Evolutionary conservation across 768 basidiomycete genomes (phyloP).

Genomic region (Scleroderma bovista): DNA sequence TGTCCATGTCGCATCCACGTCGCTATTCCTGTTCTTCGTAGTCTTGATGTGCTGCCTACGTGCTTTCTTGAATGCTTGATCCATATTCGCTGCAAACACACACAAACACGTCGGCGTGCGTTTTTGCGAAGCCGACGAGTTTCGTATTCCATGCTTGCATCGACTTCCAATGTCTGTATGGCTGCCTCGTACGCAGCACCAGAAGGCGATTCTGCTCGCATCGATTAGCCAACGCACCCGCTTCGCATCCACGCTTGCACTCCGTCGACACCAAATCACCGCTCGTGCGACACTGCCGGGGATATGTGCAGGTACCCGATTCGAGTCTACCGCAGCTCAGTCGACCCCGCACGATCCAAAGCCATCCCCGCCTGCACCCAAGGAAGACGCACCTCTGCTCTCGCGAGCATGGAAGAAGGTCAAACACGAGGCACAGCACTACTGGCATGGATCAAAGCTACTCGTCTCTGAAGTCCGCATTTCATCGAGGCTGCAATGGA

Average conservation of each 20-base stretch:
- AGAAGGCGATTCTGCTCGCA: conserved; percentile 39
- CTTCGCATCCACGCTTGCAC: conserved; percentile 12
- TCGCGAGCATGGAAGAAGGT: conserved; percentile 84
- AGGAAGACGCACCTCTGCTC: conserved; percentile 41
- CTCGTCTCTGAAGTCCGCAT: conserved; percentile 93
- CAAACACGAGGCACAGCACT: conserved; percentile 94
- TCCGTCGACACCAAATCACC: conserved; percentile 6
- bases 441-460: conserved; percentile 95
- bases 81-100: neutral
- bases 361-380: conserved; percentile 43
- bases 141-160: neutral
- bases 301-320: neutral
- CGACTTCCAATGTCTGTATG: conserved; percentile 61
- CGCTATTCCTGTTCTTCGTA: conserved; percentile 45
- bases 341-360: conserved; percentile 24
- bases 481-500: conserved; percentile 81
- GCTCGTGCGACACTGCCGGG: neutral
- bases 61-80: conserved; percentile 59
- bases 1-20: conserved; percentile 55
- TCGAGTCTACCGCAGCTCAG: neutral
- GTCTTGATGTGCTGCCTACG: conserved; percentile 54
- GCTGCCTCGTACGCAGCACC: conserved; percentile 48
- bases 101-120: conserved; percentile 1
- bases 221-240: conserved; percentile 22
- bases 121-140: neutral